Conservation (phyloP, 2,329 filamentous ascomycete genomes). For the Penicillium decumbens region DNA sequence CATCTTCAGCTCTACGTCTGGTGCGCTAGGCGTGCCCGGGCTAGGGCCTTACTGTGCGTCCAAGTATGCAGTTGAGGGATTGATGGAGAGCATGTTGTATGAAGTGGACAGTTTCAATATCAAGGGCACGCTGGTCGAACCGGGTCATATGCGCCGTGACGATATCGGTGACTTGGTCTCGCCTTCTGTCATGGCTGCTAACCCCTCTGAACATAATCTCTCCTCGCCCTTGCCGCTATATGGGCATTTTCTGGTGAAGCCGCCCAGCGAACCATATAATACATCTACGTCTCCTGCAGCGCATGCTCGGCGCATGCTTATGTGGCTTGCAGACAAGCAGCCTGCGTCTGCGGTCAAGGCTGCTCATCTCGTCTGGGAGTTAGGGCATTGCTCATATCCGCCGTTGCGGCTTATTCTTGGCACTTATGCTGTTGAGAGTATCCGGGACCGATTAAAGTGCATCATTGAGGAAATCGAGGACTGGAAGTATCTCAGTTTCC, state of each 20-base stretch:
- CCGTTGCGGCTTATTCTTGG: constrained; percentile 81
- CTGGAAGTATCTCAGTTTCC: constrained; percentile 81
- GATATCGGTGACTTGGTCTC: constrained; percentile 50
- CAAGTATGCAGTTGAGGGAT: constrained; percentile 92
- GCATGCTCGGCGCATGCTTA: constrained; percentile 84
- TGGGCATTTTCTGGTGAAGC: constrained; percentile 88
- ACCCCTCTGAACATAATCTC: constrained; percentile 29
- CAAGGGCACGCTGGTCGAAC: constrained; percentile 88
- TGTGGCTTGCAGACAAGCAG: constrained; percentile 90
- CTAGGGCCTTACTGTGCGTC: constrained; percentile 93
- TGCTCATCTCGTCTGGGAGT: constrained; percentile 87
- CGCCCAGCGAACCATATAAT: constrained; percentile 74
- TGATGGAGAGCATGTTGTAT: constrained; percentile 95
- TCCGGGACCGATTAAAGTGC: constrained; percentile 78
- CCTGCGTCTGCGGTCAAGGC: constrained; percentile 90
- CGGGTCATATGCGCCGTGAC: constrained; percentile 80
- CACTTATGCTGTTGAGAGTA: constrained; percentile 92
- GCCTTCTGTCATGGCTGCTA: constrained; percentile 21
- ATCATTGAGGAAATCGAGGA: constrained; percentile 94
- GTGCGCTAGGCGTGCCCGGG: constrained; percentile 87
- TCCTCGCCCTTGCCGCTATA: constrained; percentile 66
- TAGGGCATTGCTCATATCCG: constrained; percentile 92
- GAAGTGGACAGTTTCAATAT: constrained; percentile 89
- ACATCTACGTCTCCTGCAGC: constrained; percentile 74
- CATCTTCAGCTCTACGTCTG: constrained; percentile 89